These are phyloP conservation scores for Euptelea pleiosperma DNA, from an alignment of 164 flowering plant species.

Conservation along the genomic window DNA sequence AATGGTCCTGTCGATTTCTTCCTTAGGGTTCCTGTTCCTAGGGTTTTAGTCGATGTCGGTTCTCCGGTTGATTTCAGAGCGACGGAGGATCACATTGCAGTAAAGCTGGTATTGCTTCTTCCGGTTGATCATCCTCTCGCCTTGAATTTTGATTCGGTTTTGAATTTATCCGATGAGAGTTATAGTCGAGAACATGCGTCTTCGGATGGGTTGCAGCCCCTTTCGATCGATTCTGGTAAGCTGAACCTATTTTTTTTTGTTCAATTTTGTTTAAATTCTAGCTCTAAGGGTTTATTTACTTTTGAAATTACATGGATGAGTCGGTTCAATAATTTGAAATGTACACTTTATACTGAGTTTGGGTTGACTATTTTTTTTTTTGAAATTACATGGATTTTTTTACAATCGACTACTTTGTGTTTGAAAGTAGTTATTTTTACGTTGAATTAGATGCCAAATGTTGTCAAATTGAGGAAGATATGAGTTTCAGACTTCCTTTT, in stretches of 20 bases:
- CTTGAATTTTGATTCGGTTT: constrained; percentile 37
- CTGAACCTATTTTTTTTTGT: neutral
- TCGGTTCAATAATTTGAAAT: too few relatives aligned
- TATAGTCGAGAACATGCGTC: constrained; percentile 3
- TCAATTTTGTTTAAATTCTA: neutral
- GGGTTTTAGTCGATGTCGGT: constrained; percentile 62
- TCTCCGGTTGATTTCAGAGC: constrained; percentile 49
- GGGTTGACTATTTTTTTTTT: too few relatives aligned
- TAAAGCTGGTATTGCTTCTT: constrained; percentile 66
- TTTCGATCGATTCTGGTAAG: constrained; percentile 59
- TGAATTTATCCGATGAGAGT: constrained; percentile 21
- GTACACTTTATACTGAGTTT: too few relatives aligned
- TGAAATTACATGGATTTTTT: too few relatives aligned
- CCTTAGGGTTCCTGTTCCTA: constrained; percentile 65
- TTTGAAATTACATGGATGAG: neutral
- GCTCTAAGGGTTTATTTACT: neutral
- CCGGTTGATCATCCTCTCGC: constrained; percentile 84
- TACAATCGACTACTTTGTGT: too few relatives aligned
- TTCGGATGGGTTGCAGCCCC: constrained; percentile 26
- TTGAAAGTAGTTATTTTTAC: too few relatives aligned
- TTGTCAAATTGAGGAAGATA: too few relatives aligned
- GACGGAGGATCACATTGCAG: constrained; percentile 73
- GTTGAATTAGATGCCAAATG: too few relatives aligned
- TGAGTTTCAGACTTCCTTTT: too few relatives aligned
- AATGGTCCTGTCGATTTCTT: constrained; percentile 15